Evolutionary conservation across 768 basidiomycete species (phyloP), one percentile per base, ranked within the genome.

Genomic region (Lactarius vividus): DNA sequence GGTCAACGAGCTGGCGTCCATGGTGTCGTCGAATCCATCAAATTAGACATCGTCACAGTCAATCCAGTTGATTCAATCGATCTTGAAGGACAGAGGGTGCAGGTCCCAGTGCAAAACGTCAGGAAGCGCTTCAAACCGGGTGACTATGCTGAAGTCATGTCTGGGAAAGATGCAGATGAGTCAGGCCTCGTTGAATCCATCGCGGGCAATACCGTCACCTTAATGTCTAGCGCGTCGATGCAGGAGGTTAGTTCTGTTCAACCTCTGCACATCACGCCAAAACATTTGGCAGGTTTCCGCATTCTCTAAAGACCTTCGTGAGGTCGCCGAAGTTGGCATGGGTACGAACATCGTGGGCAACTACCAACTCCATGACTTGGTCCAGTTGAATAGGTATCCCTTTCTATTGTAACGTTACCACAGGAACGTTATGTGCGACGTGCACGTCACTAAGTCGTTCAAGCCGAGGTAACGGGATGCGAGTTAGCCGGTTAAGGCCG

Each of bases 71-170:
- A 90, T 7, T 56, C 61, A 5, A 78, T 91, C 35, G 96, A 97
- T 65, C 83, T 96, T 58, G 91, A 93, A 65, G 91, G 90, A 0
- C 90, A 93, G 74, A 87, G 88, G 74, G 84, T 96, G 62, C 92
- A 95, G 65, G 83, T 96, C 8, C 89, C 91, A 10, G 92, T 93
- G 0, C 82, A 91, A 62, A 91, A 90, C 74, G 95, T 98, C 3
- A 82, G 96, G 72, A 99, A 99, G 79, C 82, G 89, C 54, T 98
- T 99, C 83, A 95, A 94, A 74, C 84, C 94, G 62, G 97, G 97
- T 73, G 96, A 98, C 77, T 96, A 99, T 73, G 94, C 98, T 77
- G 98, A 98, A 78, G 96, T 98, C 63, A 94, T 98, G 88, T 83
- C 88, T 20, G 97, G 97, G 29, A 88, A 94, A 76, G 97, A 98